Evolutionary conservation across 148 eudicot genomes (phyloP).

Genomic region (Fagopyrum tataricum): DNA sequence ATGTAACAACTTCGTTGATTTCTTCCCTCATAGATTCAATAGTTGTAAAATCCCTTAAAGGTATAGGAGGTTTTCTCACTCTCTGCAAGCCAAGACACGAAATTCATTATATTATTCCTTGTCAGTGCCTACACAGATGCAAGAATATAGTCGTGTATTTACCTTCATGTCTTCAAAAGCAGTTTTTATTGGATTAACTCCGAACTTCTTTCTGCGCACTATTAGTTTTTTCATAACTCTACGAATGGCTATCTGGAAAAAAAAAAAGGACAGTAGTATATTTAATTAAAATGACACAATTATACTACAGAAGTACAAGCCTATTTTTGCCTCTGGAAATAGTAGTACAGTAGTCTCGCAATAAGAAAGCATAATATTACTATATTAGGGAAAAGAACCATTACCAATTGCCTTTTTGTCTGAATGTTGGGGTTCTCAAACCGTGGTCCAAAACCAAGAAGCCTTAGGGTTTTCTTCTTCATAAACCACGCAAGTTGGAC

Average conservation of each 20-base stretch:
- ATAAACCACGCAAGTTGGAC: conserved; percentile 27
- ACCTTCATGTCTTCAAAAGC: conserved; percentile 96
- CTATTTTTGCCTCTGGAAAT: not conserved
- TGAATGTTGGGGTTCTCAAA: conserved; percentile 59
- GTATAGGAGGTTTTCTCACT: conserved; percentile 87
- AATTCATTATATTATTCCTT: not conserved
- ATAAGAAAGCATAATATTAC: not conserved
- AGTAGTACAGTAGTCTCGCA: not conserved
- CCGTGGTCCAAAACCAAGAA: conserved; percentile 64
- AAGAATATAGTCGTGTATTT: conserved; percentile 10
- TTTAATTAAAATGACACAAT: not conserved
- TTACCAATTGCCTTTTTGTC: conserved; percentile 67
- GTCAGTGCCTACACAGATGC: not conserved
- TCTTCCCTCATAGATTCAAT: conserved; percentile 85
- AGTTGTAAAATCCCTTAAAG: conserved; percentile 70
- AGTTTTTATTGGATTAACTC: conserved; percentile 73
- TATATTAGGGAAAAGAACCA: not conserved
- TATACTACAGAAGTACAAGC: not conserved
- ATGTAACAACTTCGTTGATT: conserved; percentile 87
- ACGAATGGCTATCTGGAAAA: conserved; percentile 53
- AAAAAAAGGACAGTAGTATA: conserved; percentile 11
- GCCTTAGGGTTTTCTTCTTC: conserved; percentile 48
- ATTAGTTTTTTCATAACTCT: conserved; percentile 28
- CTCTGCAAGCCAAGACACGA: conserved; percentile 35
- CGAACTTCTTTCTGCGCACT: conserved; percentile 46